phyloP scores from a whole-genome alignment of 148 eudicot species.

The Hydrangea macrophylla region DNA sequence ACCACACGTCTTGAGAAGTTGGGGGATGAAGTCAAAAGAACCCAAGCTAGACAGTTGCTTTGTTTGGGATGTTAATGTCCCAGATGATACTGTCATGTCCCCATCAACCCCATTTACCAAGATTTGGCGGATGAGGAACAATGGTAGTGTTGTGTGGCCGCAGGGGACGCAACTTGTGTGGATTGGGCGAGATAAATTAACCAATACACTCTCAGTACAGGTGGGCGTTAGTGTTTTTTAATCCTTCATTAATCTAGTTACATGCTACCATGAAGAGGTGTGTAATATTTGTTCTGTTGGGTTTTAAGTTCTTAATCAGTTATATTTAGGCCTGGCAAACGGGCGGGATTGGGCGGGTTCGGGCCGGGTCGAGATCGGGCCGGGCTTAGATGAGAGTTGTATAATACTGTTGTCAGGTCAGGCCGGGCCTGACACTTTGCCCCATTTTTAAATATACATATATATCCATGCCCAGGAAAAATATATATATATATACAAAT shows the following conservation, averaged over 20 bases:
- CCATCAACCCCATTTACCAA: slow-evolving; percentile 71
- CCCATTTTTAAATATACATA: no score
- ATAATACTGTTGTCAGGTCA: no score
- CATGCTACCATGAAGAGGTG: no score
- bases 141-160: slow-evolving; percentile 52
- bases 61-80: slow-evolving; percentile 48
- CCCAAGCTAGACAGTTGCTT: slow-evolving; percentile 52
- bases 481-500: no score
- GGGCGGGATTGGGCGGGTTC: no score
- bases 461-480: no score
- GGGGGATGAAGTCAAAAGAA: slow-evolving; percentile 11
- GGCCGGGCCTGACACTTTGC: no score
- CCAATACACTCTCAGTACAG: slow-evolving; percentile 28
- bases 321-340: no score
- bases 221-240: slow-evolving; percentile 33
- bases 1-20: slow-evolving; percentile 17
- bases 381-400: no score
- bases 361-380: no score
- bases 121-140: slow-evolving; percentile 75
- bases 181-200: slow-evolving; percentile 62
- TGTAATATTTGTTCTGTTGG: not conserved
- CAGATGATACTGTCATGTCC: slow-evolving; percentile 66
- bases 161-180: slow-evolving; percentile 48
- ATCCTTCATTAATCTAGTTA: no score
- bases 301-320: not conserved